Evolutionary conservation across 805 yeast species (phyloP), one percentile per base, ranked within the genome.

Genomic region (Candida boidinii): DNA sequence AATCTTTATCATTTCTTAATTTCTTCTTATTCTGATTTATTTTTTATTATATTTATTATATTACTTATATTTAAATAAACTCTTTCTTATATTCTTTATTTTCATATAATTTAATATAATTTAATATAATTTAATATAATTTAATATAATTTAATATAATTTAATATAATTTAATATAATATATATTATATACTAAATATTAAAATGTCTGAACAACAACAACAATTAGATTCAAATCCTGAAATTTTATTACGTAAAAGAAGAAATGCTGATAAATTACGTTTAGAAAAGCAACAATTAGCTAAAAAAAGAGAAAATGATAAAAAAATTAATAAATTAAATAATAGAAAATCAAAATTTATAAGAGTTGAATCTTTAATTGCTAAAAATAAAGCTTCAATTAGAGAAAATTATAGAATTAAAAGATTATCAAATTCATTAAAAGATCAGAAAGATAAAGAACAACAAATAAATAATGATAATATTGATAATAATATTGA

Each of bases 161-260:
- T n/a, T n/a, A n/a, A n/a, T n/a, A n/a, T n/a, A n/a, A n/a, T n/a
- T n/a, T n/a, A n/a, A n/a, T n/a, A n/a, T n/a, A n/a, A n/a, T n/a
- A n/a, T n/a, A n/a, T n/a, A n/a, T n/a, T n/a, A n/a, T n/a, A n/a
- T n/a, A n/a, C n/a, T n/a, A n/a, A n/a, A n/a, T n/a, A n/a, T n/a
- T 17, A 29, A 5, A 17, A 48, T 48, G 53, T 35, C 46, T n/a
- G 46, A 35, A 33, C 38, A 38, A 15, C 34, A 33, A 4, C 68
- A 64, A 28, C 60, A 73, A 32, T 60, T 76, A 33, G 74, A 79
- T 52, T 68, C 80, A 17, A 80, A 78, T 51, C 90, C 92, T 24
- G 92, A 83, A 55, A 68, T 83, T 35, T 72, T 83, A 45, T 67
- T 83, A 41, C 75, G 77, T 51, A 83, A 82, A 64, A 75, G 94